Percentiles rank a stretch among this genome's conserved stretches.
phyloP scores from a whole-genome alignment of 1,284 basidiomycete genomes.

The Gymnopus androsaceus region DNA sequence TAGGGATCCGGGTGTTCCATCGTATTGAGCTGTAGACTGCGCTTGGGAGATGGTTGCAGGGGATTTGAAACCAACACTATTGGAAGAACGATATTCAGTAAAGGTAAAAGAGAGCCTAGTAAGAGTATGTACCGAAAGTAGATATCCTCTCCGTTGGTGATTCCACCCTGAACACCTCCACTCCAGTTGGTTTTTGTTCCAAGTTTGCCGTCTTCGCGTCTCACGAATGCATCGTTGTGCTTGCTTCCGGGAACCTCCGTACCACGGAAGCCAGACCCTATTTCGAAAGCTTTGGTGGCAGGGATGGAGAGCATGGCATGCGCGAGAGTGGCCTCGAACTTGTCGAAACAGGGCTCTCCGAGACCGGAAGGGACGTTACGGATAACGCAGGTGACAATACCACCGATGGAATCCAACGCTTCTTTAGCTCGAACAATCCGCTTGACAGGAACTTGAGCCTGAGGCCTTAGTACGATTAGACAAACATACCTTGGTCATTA shows the following conservation, averaged over 20 bases:
- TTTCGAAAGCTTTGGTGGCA: slow-evolving; percentile 97
- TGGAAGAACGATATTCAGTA: background rate
- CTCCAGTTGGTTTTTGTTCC: slow-evolving; percentile 95
- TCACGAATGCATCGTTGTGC: slow-evolving; percentile 92
- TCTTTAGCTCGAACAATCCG: slow-evolving; percentile 94
- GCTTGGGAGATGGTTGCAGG: slow-evolving; percentile 96
- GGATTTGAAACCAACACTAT: slow-evolving; percentile 95
- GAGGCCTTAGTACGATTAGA: slow-evolving; percentile 11
- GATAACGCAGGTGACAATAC: slow-evolving; percentile 96
- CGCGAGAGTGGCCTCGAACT: slow-evolving; percentile 93
- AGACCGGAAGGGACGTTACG: slow-evolving; percentile 88
- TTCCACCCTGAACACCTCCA: slow-evolving; percentile 97
- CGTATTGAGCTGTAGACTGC: slow-evolving; percentile 91
- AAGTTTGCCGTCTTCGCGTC: slow-evolving; percentile 68
- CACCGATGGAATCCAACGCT: slow-evolving; percentile 92
- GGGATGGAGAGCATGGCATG: slow-evolving; percentile 99
- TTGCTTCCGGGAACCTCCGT: slow-evolving; percentile 89
- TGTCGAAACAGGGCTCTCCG: slow-evolving; percentile 98
- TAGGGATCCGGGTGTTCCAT: slow-evolving; percentile 87
- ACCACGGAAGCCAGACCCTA: slow-evolving; percentile 96
- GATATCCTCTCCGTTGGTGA: slow-evolving; percentile 96
- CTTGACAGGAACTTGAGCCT: slow-evolving; percentile 42
- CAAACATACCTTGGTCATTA: slow-evolving; percentile 81
- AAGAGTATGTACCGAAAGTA: slow-evolving; percentile 79
- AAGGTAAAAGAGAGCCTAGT: background rate